These are phyloP conservation scores for Phytophthora hybrid DNA, from an alignment of 352 stramenopile species.

Conservation along the genomic window DNA sequence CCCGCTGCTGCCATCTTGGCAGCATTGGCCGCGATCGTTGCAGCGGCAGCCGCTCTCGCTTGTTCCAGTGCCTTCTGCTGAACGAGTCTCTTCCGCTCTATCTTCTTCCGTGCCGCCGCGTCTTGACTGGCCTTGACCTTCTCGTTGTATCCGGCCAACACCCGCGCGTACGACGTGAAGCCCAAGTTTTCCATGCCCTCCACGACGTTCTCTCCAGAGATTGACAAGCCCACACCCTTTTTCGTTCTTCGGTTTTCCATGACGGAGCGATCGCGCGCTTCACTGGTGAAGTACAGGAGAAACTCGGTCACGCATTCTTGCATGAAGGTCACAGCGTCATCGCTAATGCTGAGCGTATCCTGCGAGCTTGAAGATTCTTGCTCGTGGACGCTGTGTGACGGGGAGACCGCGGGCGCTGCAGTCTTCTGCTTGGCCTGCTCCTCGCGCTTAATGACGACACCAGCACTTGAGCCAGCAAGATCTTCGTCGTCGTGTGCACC, in stretches of 20 bases:
- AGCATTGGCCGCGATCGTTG: conserved; percentile 21
- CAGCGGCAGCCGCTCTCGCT: conserved; percentile 31
- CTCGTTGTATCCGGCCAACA: conserved; percentile 70
- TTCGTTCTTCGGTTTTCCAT: conserved; percentile 65
- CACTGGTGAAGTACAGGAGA: conserved; percentile 82
- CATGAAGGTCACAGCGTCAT: conserved; percentile 82
- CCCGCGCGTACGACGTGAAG: conserved; percentile 68
- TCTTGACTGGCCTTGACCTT: conserved; percentile 79
- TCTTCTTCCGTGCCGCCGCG: conserved; percentile 61
- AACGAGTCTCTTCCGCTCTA: conserved; percentile 61
- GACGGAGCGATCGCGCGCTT: conserved; percentile 71
- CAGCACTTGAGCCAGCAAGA: background rate
- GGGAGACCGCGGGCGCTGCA: conserved; percentile 12
- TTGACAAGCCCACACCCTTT: conserved; percentile 56
- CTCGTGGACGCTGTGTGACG: conserved; percentile 5
- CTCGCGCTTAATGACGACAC: conserved; percentile 13
- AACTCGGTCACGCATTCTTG: conserved; percentile 90
- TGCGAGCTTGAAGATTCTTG: conserved; percentile 13
- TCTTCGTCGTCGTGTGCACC: conserved; percentile 12
- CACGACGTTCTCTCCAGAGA: conserved; percentile 71
- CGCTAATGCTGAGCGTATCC: conserved; percentile 73
- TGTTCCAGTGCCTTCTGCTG: conserved; percentile 47
- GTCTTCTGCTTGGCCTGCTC: conserved; percentile 8
- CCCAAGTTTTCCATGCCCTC: conserved; percentile 76
- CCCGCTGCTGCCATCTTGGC: conserved; percentile 15